Conservation (phyloP, 768 basidiomycete genomes). For the Punctularia strigosozonata region DNA sequence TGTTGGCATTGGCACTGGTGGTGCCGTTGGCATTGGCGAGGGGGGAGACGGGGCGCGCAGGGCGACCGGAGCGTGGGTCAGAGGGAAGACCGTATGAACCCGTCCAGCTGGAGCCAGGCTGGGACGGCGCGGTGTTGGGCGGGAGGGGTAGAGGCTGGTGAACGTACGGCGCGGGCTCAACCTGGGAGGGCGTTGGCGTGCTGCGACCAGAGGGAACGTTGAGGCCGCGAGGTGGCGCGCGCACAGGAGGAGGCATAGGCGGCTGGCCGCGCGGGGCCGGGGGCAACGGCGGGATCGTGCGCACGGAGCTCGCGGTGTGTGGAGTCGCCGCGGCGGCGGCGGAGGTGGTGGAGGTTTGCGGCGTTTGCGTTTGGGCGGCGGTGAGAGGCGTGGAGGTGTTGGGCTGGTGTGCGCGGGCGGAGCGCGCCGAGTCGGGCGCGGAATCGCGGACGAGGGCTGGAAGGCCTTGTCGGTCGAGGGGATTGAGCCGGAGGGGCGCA, state of each 20-base stretch:
- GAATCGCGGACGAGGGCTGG: conserved; percentile 63
- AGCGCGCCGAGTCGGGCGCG: conserved; percentile 36
- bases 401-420: conserved; percentile 13
- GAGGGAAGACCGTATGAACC: conserved; percentile 40
- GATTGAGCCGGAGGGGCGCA: conserved; percentile 72
- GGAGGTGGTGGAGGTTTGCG: conserved; percentile 53
- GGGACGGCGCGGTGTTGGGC: conserved; percentile 10
- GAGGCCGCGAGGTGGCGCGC: conserved; percentile 9
- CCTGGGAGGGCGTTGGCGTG: conserved; percentile 43
- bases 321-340: conserved; percentile 56
- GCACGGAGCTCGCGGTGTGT: conserved; percentile 18
- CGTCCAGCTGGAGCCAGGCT: conserved; percentile 20
- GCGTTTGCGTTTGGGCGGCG: conserved; percentile 24
- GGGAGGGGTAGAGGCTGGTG: conserved; percentile 30
- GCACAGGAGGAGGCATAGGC: conserved; percentile 29
- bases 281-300: conserved; percentile 56
- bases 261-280: conserved; percentile 62
- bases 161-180: conserved; percentile 36
- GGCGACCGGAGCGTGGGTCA: conserved; percentile 44
- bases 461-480: conserved; percentile 46
- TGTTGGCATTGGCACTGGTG: conserved; percentile 16
- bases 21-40: conserved; percentile 25
- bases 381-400: conserved; percentile 23
- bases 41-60: conserved; percentile 21
- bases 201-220: conserved; percentile 9